Base-by-base conservation (phyloP, 129 eudicot species). In the Arctium minus region DNA sequence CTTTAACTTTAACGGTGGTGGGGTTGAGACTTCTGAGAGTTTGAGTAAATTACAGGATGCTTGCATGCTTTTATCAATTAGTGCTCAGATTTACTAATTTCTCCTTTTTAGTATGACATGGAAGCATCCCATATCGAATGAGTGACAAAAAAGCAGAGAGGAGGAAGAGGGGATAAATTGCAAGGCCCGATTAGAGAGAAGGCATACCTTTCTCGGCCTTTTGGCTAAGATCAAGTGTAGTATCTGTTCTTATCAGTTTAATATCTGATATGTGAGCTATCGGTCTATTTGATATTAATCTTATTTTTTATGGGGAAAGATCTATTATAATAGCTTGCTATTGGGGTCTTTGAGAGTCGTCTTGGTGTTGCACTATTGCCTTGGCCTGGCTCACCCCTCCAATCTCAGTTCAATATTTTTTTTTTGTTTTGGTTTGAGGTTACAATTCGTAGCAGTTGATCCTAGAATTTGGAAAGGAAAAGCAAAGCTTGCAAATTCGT, bases 201-300 rank as follows among this genome's bases (percentile, higher is more conserved):
- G 33, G 79, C 89, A 88, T 88, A 88, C 89, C 89, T 86, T 86
- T 86, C 92, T 89, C 92, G 92, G 92, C 91, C 91, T 88, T 88
- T 88, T 88, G 91, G 91, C 91, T 88, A 88, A 85, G 91, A 89
- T 86, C 89, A 89, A 86, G 92, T 89, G 92, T 89, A 89, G 92
- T 84, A 89, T 89, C 89, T 89, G 92, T 85, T 85, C 91, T 88
- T 88, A 88, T 88, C 88, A 88, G 88, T 88, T 88, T 88, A 88
- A 88, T 88, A 88, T 88, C 86, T 88, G 90, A 85, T 84, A 87
- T 46, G 86, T 80, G 80, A 3, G 0, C 62, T 18, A 50, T 50
- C 62, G 62, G 62, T 0, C 3, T 1, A 50, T 18, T 2, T 18
- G 62, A 50, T 50, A 50, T 50, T 50, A 50, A 50, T 50, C 18